A percentile compares a stretch with the other conserved stretches of the same genome.
These are phyloP conservation scores for Seiridium cupressi DNA, from an alignment of 2,329 filamentous ascomycete species.

Conservation along the genomic window DNA sequence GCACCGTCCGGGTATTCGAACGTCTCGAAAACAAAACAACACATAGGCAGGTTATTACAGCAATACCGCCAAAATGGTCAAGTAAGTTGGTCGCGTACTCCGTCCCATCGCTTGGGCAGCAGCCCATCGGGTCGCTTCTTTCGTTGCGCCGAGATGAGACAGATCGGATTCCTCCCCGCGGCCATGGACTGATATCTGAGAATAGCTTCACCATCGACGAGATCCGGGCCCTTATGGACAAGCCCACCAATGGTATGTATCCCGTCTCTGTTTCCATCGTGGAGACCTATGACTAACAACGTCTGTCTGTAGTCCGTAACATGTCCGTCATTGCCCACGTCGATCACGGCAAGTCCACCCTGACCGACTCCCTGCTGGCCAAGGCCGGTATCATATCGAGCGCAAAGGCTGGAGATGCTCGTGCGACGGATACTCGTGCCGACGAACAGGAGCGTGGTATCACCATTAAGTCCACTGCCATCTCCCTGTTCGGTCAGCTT, in stretches of 20 bases:
- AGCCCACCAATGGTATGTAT: neutral
- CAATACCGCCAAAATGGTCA: constrained; percentile 98
- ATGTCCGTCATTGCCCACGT: constrained; percentile 99
- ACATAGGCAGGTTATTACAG: constrained; percentile 38
- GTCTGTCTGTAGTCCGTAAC: constrained; percentile 78
- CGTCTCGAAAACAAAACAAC: constrained; percentile 15
- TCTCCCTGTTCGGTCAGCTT: constrained; percentile 92
- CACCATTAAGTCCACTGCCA: constrained; percentile 99
- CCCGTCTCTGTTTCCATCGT: constrained; percentile 30
- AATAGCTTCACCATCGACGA: constrained; percentile 97
- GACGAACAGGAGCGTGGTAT: constrained; percentile 99
- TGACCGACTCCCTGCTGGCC: constrained; percentile 98
- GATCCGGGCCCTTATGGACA: constrained; percentile 69
- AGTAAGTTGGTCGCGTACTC: constrained; percentile 66
- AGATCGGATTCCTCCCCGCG: neutral
- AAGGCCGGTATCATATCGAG: constrained; percentile 99
- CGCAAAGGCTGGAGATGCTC: constrained; percentile 91
- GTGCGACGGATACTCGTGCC: constrained; percentile 94
- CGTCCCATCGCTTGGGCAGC: neutral
- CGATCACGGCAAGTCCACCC: constrained; percentile 99
- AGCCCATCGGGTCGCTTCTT: neutral
- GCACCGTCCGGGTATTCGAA: neutral
- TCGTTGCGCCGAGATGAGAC: neutral
- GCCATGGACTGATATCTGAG: constrained; percentile 45
- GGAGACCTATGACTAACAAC: constrained; percentile 41